A percentile compares a stretch with the other conserved stretches of the same genome.
phyloP scores from a whole-genome alignment of 768 basidiomycete species.

The Russula earlei region DNA sequence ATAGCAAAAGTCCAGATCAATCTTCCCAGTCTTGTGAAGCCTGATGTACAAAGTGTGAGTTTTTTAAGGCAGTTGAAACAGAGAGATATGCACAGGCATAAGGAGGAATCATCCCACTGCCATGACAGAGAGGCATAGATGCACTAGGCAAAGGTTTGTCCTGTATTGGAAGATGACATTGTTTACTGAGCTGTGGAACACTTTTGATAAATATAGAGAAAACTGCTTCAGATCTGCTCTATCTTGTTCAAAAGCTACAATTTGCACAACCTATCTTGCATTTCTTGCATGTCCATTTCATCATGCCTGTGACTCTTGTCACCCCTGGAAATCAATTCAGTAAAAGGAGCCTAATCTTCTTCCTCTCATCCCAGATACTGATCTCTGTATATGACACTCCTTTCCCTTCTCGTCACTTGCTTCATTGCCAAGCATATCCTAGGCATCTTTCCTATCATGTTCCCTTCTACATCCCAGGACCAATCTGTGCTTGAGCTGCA shows the following conservation, averaged over 20 bases:
- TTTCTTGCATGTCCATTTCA: too few species aligned
- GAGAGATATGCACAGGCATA: too few species aligned
- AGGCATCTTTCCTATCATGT: too few species aligned
- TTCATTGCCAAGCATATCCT: too few species aligned
- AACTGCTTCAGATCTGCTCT: slow-evolving; percentile 43
- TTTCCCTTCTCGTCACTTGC: too few species aligned
- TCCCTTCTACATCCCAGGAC: too few species aligned
- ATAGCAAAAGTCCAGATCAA: slow-evolving; percentile 42
- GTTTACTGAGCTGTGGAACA: slow-evolving; percentile 50
- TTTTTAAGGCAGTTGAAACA: slow-evolving; percentile 36
- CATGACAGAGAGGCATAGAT: slow-evolving; percentile 48
- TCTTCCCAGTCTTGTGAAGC: slow-evolving; percentile 31
- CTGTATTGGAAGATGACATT: slow-evolving; percentile 52
- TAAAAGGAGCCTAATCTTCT: too few species aligned
- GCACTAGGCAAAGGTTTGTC: slow-evolving; percentile 41
- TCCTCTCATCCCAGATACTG: too few species aligned
- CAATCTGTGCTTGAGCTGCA: too few species aligned
- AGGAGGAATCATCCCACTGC: slow-evolving; percentile 38
- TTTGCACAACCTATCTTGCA: slow-evolving; percentile 37
- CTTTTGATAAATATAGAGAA: slow-evolving; percentile 39
- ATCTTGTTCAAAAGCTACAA: slow-evolving; percentile 46
- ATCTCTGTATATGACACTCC: too few species aligned
- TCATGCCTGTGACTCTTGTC: too few species aligned
- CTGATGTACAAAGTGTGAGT: slow-evolving; percentile 40
- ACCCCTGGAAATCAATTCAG: too few species aligned